phyloP scores from a whole-genome alignment of 768 basidiomycete genomes.

The Ramaria rubella region DNA sequence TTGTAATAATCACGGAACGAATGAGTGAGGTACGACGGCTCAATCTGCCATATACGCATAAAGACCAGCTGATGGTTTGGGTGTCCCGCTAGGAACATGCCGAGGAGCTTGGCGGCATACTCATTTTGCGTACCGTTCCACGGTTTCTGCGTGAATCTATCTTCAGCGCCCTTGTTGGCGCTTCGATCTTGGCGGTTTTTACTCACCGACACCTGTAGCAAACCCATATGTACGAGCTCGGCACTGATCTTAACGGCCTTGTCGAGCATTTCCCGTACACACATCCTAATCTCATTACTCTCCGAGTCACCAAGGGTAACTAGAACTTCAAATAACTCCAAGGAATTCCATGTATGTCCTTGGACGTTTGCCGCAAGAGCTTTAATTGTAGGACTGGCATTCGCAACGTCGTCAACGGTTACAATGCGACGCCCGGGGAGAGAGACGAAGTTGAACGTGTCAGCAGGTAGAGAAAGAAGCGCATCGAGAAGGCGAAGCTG shows the following conservation, averaged over 20 bases:
- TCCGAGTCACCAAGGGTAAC: slow-evolving; percentile 75
- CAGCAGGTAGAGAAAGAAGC: slow-evolving; percentile 79
- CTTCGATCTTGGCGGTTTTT: background rate
- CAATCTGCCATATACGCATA: slow-evolving; percentile 91
- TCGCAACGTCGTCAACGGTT: slow-evolving; percentile 80
- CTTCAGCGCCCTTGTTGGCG: slow-evolving; percentile 8
- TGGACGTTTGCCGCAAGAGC: slow-evolving; percentile 86
- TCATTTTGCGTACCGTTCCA: slow-evolving; percentile 89
- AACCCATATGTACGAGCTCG: slow-evolving; percentile 88
- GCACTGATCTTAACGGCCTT: slow-evolving; percentile 91
- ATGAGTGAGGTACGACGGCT: slow-evolving; percentile 76
- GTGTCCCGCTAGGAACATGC: slow-evolving; percentile 87
- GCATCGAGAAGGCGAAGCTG: slow-evolving; percentile 86
- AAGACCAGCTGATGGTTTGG: slow-evolving; percentile 96
- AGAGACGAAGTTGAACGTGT: slow-evolving; percentile 89
- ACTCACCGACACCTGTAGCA: slow-evolving; percentile 85
- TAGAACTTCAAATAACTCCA: slow-evolving; percentile 83
- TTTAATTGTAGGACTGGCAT: slow-evolving; percentile 87
- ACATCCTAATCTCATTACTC: slow-evolving; percentile 58
- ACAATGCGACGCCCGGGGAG: slow-evolving; percentile 80
- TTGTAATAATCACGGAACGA: slow-evolving; percentile 91
- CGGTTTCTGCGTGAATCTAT: slow-evolving; percentile 49
- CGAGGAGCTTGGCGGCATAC: slow-evolving; percentile 76
- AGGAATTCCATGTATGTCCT: slow-evolving; percentile 89
- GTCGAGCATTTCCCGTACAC: slow-evolving; percentile 87